A percentile compares a stretch with the other conserved stretches of the same genome.
phyloP scores from a whole-genome alignment of 1,139 yeast genomes.

The Cylindricascospora bacillispora region DNA sequence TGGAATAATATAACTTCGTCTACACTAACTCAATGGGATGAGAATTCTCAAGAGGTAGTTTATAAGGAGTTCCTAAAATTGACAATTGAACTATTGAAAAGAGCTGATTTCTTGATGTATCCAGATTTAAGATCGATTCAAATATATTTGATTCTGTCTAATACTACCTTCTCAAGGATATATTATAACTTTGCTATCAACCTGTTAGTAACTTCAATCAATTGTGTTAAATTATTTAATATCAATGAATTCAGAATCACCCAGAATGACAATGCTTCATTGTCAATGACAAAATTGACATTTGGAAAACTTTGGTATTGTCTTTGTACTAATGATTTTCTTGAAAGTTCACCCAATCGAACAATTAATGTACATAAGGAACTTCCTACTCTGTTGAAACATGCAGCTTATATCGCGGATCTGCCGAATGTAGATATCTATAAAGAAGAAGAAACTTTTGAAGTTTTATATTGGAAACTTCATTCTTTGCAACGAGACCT shows the following conservation, averaged over 20 bases:
- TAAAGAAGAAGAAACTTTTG: slow-evolving; percentile 20
- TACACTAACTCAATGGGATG: slow-evolving; percentile 8
- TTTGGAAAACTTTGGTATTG: slow-evolving; percentile 22
- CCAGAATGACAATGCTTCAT: slow-evolving; percentile 13
- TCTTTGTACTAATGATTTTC: slow-evolving; percentile 17
- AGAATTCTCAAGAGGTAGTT: slow-evolving; percentile 7
- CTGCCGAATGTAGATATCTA: slow-evolving; percentile 17
- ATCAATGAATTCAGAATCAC: slow-evolving; percentile 11
- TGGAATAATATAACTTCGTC: slow-evolving; percentile 4
- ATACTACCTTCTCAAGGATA: slow-evolving; percentile 13
- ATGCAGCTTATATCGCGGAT: slow-evolving; percentile 20
- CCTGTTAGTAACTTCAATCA: slow-evolving; percentile 15
- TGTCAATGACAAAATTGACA: slow-evolving; percentile 14
- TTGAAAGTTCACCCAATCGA: slow-evolving; percentile 16
- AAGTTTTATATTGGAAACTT: slow-evolving; percentile 21
- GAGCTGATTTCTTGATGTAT: slow-evolving; percentile 10
- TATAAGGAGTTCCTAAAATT: slow-evolving; percentile 9
- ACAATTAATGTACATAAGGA: slow-evolving; percentile 15
- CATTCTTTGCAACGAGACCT: slow-evolving; percentile 23
- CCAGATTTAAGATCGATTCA: slow-evolving; percentile 22
- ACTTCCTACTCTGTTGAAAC: slow-evolving; percentile 18
- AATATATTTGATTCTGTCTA: slow-evolving; percentile 15
- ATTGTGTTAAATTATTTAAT: slow-evolving; percentile 15
- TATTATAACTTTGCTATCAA: slow-evolving; percentile 10
- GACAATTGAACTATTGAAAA: slow-evolving; percentile 10